These are phyloP conservation scores for Neospora caninum DNA, from an alignment of 169 alveolate species.

Conservation along the genomic window DNA sequence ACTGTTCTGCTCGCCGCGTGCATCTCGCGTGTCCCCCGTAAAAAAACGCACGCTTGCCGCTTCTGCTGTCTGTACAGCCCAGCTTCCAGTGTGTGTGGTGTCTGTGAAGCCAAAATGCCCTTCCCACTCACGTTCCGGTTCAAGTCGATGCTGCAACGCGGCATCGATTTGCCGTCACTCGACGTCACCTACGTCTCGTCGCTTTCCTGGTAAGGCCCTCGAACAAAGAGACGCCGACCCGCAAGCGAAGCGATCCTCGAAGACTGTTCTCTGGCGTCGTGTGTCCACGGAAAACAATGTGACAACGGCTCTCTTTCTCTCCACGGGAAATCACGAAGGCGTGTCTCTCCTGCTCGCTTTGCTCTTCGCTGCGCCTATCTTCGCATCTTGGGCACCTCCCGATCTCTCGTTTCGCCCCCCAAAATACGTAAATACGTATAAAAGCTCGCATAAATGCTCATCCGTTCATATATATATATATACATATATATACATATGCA, in stretches of 20 bases:
- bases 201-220: slow-evolving; percentile 71
- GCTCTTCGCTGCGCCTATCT: too few relatives aligned
- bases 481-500: not conserved
- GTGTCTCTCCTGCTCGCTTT: too few relatives aligned
- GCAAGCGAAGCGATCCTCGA: too few relatives aligned
- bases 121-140: slow-evolving; percentile 80
- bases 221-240: not conserved
- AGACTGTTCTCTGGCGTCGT: too few relatives aligned
- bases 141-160: slow-evolving; percentile 83
- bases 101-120: slow-evolving; percentile 79
- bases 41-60: not conserved
- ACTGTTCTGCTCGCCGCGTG: too few relatives aligned
- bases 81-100: not conserved
- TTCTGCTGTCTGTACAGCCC: not conserved
- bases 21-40: too few relatives aligned
- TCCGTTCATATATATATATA: not conserved
- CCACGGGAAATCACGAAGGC: too few relatives aligned
- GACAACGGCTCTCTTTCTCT: too few relatives aligned
- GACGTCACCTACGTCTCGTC: slow-evolving; percentile 77
- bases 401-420: not conserved
- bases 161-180: slow-evolving; percentile 75
- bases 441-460: not conserved
- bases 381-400: too few relatives aligned
- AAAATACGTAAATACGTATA: not conserved
- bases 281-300: too few relatives aligned